Evolutionary conservation across 2,329 filamentous ascomycete genomes (phyloP).

Genomic region (Epichloe aotearoae): DNA sequence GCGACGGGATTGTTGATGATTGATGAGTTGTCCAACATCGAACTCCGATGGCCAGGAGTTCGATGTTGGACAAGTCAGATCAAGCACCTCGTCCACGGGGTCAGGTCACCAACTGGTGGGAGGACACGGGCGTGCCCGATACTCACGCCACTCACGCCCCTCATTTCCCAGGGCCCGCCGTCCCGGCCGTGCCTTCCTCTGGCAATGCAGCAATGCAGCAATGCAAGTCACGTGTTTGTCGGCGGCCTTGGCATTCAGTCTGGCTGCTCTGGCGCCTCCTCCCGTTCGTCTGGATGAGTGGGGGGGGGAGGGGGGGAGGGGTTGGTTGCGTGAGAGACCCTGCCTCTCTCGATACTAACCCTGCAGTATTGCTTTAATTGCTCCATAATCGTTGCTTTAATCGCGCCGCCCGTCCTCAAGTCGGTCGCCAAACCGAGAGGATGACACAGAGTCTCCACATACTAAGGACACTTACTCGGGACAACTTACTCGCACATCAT

Average conservation of each 20-base stretch:
- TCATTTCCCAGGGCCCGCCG: neutral
- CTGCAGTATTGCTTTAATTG: too few species aligned
- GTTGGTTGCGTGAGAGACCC: too few species aligned
- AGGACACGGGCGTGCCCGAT: neutral
- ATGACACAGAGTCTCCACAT: neutral
- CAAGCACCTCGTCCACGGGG: constrained; percentile 13
- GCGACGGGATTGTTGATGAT: neutral
- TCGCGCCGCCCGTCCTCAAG: neutral
- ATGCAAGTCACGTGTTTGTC: too few species aligned
- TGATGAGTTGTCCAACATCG: too few species aligned
- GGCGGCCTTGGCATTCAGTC: too few species aligned
- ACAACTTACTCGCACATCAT: neutral
- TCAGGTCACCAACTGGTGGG: constrained; percentile 4
- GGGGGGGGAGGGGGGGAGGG: too few species aligned
- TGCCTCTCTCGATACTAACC: too few species aligned
- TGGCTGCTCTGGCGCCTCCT: too few species aligned
- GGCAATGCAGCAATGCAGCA: too few species aligned
- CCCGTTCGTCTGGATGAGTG: too few species aligned
- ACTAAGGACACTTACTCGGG: neutral
- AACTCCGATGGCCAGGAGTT: neutral
- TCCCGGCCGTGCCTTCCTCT: neutral
- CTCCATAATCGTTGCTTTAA: too few species aligned
- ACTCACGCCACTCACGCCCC: constrained; percentile 6
- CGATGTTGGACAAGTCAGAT: constrained; percentile 13
- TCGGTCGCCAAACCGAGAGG: neutral